Evolutionary conservation across 1,139 yeast species (phyloP), one percentile per base, ranked within the genome.

Genomic region (Kluyveromyces marxianus): DNA sequence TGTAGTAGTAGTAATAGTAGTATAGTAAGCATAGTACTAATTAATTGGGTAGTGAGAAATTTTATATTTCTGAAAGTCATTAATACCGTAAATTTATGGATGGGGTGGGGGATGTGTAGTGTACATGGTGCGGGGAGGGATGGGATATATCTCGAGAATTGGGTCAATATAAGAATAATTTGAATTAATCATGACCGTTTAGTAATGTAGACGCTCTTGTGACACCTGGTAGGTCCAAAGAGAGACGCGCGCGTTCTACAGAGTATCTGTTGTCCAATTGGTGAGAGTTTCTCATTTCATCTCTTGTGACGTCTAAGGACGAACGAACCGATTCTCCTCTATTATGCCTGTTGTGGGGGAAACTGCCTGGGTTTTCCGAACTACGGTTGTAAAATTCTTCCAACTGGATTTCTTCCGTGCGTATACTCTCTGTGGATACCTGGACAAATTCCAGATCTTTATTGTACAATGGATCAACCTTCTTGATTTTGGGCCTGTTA

Each of bases 221-320:
- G 31, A 67, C 53, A 14, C 71, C 71, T 4, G 71, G 71, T 31
- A 68, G 50, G n/a, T 68, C 71, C 31, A 67, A 51, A 4, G 71
- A 68, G 2, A 64, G 51, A 52, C 70, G 61, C 2, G 70, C 70
- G 40, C 66, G 61, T 39, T 68, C 71, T 31, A 66, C 57, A 4
- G 70, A 66, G 35, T 59, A 58, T 47, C 70, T 57, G 32, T 60
- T 62, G 48, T 65, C 69, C 25, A 67, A 52, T 48, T 68, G 66
- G 40, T 63, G 57, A 7, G 62, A 60, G 34, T 65, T 59, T 42
- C 63, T 44, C 70, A 67, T 67, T 4, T 59, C 55, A 4, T 52
- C 47, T 49, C 71, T 62, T 4, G 70, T 67, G 45, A 60, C 54
- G 37, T 68, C 70, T 38, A 68, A 49, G 2, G 71, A 67, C 1